These are phyloP conservation scores for Erysimum cheiri DNA, from an alignment of 441 rosid genomes.

Conservation along the genomic window DNA sequence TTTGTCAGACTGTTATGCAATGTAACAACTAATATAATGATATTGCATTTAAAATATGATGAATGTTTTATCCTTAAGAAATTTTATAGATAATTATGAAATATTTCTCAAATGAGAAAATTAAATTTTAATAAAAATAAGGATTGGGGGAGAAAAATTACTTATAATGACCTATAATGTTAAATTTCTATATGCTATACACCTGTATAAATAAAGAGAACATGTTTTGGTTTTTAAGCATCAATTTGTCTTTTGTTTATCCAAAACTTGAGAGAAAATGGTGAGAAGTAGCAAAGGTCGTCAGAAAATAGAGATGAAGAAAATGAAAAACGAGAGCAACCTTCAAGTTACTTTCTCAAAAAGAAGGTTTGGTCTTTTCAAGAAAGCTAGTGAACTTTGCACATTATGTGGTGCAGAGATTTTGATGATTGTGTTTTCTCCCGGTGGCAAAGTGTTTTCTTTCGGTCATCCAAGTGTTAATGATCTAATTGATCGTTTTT, in stretches of 20 bases:
- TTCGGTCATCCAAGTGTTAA: constrained; percentile 61
- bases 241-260: background rate
- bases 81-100: constrained; percentile 10
- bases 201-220: constrained; percentile 32
- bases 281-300: constrained; percentile 49
- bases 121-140: background rate
- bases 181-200: background rate
- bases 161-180: constrained; percentile 11
- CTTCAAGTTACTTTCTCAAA: constrained; percentile 65
- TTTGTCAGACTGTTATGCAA: background rate
- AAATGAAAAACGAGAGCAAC: constrained; percentile 51
- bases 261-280: constrained; percentile 33
- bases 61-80: background rate
- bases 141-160: background rate
- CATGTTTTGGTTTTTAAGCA: background rate
- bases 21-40: background rate
- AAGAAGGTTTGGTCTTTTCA: constrained; percentile 57
- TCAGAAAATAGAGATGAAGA: constrained; percentile 53
- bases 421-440: constrained; percentile 56
- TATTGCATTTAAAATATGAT: background rate
- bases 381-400: constrained; percentile 64
- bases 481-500: constrained; percentile 38
- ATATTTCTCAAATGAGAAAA: constrained; percentile 22
- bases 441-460: constrained; percentile 54
- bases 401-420: constrained; percentile 56